Evolutionary conservation across 2,329 filamentous ascomycete species (phyloP), one percentile per base, ranked within the genome.

Genomic region (Verticillium zaregamsianum): DNA sequence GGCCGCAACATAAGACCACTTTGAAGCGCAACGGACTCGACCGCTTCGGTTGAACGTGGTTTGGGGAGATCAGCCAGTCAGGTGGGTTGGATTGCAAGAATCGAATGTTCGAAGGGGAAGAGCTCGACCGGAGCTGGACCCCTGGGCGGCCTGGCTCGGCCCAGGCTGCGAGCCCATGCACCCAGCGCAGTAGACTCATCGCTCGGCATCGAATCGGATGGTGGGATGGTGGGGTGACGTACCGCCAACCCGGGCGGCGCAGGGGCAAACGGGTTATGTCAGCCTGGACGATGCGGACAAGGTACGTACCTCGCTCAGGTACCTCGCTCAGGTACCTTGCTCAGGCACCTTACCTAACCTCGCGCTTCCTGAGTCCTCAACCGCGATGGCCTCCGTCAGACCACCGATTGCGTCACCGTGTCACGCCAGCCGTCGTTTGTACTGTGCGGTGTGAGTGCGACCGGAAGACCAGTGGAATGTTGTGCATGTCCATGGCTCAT

Each of bases 1-100:
- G 45, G n/a, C 12, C 45, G n/a, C 45, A 54, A 59, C 58, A 59
- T 59, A 54, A 59, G 58, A 55, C 58, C 58, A 59, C 58, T 59
- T 59, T 45, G 32, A 14, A 40, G 33, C 12, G 31, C 23, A 33
- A 58, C 35, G 57, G 35, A 39, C 35, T 58, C 25, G 39, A 31
- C 57, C 57, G 57, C 57, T 45, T 32, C 45, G 37, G 37, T 32
- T 25, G 39, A 39, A n/a, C 49, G 57, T 15, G 35, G 28, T 49
- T 58, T 40, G 57, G 12, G 28, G n/a, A 6, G 57, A 58, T 28
- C 37, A 40, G 37, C 57, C 57, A 58, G 57, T 58, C 57, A 32
- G 57, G 37, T 49, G 37, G 45, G 58, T 55, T 49, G 31, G 23
- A 55, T 59, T 31, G 58, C 25, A 55, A 59, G 52, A 59, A 59